These are phyloP conservation scores for Phaeophleospora eucalypticola DNA, from an alignment of 2,329 filamentous ascomycete species.

Conservation along the genomic window DNA sequence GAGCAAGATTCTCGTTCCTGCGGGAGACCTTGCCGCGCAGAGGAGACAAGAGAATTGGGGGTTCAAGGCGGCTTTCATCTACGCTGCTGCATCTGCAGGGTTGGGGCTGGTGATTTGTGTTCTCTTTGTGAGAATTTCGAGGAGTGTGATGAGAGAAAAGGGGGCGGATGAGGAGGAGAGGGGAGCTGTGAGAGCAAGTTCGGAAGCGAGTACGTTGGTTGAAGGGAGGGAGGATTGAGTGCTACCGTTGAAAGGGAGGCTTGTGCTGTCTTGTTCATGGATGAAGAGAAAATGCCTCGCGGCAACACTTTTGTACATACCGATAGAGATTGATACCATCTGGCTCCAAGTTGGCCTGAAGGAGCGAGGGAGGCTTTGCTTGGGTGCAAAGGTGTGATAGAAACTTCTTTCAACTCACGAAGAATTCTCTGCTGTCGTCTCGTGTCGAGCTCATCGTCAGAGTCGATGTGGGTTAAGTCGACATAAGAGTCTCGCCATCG, in stretches of 20 bases:
- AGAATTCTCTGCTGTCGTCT: too few species aligned
- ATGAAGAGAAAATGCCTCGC: too few species aligned
- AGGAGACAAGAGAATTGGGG: constrained; percentile 16
- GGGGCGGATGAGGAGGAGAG: constrained; percentile 19
- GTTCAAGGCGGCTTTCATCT: constrained; percentile 29
- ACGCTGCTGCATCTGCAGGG: constrained; percentile 29
- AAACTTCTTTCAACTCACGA: too few species aligned
- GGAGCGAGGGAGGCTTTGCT: background rate
- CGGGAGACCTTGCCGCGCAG: constrained; percentile 1
- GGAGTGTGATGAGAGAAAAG: constrained; percentile 19
- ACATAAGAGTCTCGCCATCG: background rate
- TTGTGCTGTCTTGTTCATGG: too few species aligned
- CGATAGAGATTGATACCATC: too few species aligned
- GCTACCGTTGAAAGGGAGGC: too few species aligned
- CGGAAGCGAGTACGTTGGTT: constrained; percentile 12
- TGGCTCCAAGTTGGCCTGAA: background rate
- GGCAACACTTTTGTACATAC: too few species aligned
- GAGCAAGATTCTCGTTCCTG: constrained; percentile 8
- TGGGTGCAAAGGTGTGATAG: background rate
- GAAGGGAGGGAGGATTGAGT: constrained; percentile 3
- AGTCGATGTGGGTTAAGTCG: too few species aligned
- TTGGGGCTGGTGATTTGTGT: constrained; percentile 27
- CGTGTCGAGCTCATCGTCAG: too few species aligned
- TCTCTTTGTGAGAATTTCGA: constrained; percentile 29
- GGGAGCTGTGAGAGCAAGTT: background rate